Evolutionary conservation across 2,329 filamentous ascomycete species (phyloP), one percentile per base, ranked within the genome.

Genomic region (Cladosporium halotolerans): DNA sequence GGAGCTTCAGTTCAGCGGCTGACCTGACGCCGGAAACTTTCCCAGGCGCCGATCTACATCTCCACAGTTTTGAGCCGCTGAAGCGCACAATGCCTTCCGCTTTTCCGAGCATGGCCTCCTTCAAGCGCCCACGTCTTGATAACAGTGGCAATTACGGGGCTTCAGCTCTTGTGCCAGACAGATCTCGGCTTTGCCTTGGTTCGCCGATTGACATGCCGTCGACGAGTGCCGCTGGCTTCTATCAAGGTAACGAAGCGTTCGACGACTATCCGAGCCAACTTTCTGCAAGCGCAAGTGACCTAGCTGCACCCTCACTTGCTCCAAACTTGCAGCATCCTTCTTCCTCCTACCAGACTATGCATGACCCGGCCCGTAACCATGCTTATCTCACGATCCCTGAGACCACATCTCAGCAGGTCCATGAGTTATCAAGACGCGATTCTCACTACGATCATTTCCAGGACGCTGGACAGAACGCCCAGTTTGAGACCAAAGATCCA

Each of bases 61-160:
- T 11, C 3, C 10, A 31, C 11, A 34, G 13, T 18, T n/a, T 13
- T 11, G 54, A 56, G 23, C 56, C 56, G 14, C 23, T 16, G 32
- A 58, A 58, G 54, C 56, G 56, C 32, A 38, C 18, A 8, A 16
- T 44, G 11, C 31, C 54, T 8, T 13, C 51, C 14, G 32, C 34
- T 7, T 52, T 23, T 18, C 48, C 51, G 23, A 46, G 14, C 16
- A 7, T 28, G 2, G 11, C 19, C 1, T 19, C 23, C 6, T 19
- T 28, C 48, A 56, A 58, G 47, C 56, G 51, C 19, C 38, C 48
- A 39, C 56, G 54, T 6, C 39, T 58, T 6, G 53, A 54, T 10
- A 14, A 50, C 11, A 48, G 51, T 10, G 49, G 53, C 7, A 41
- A 55, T 32, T 36, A 52, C 3, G 19, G 41, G 1, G 46, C 23